A percentile compares a stretch with the other conserved stretches of the same genome.
Conservation (phyloP, 2,329 filamentous ascomycete genomes). For the Paraconiothyrium sp. region DNA sequence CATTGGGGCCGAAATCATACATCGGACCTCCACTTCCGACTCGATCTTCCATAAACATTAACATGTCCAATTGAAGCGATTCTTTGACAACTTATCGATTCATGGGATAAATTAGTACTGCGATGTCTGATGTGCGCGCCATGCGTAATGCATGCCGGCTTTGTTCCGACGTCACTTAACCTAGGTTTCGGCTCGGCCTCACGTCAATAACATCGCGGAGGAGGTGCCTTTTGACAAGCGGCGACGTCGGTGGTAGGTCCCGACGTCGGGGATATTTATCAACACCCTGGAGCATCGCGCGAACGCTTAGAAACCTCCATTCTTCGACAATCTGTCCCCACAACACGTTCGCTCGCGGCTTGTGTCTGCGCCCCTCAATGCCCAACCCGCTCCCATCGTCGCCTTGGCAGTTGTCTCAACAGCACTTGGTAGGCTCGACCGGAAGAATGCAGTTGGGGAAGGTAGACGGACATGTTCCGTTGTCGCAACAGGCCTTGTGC, state of each 20-base stretch:
- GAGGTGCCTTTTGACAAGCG: not conserved
- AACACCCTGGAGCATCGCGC: no score
- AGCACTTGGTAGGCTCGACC: not conserved
- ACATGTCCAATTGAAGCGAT: not conserved
- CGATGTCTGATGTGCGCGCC: not conserved
- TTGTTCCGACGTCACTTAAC: not conserved
- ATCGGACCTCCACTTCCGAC: conserved; percentile 10
- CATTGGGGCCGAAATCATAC: conserved; percentile 10
- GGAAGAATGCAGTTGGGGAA: not conserved
- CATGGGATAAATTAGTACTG: not conserved
- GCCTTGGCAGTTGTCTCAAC: not conserved
- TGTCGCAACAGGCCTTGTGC: not conserved
- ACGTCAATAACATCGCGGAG: not conserved
- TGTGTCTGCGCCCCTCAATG: not conserved
- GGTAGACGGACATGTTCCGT: not conserved
- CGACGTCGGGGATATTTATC: no score
- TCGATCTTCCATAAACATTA: not conserved
- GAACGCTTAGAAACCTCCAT: not conserved
- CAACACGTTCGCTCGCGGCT: not conserved
- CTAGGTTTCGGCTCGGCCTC: not conserved
- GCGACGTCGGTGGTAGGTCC: not conserved
- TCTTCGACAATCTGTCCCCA: not conserved
- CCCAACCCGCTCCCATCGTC: not conserved
- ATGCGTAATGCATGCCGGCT: not conserved
- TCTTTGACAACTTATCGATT: not conserved